phyloP scores from a whole-genome alignment of 2,329 filamentous ascomycete species.

The Leptographium radiaticola region DNA sequence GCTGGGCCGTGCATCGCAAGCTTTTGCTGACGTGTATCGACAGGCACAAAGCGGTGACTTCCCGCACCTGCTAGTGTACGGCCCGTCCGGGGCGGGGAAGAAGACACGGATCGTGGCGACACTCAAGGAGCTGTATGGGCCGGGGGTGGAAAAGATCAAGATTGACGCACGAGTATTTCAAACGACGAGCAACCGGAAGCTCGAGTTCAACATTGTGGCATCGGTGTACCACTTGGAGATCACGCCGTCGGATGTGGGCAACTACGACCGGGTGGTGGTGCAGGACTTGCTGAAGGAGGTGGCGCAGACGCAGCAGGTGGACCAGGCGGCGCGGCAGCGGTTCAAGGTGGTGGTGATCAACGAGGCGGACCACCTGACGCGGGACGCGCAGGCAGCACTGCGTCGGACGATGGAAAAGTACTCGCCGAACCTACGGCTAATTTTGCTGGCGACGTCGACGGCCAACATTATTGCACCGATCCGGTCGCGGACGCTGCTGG shows the following conservation, averaged over 20 bases:
- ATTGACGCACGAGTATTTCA: slow-evolving; percentile 96
- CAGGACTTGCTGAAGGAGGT: slow-evolving; percentile 96
- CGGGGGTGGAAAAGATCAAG: slow-evolving; percentile 99
- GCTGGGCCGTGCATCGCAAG: not conserved
- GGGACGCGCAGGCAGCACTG: slow-evolving; percentile 90
- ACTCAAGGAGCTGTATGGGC: slow-evolving; percentile 85
- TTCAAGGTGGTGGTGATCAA: slow-evolving; percentile 99
- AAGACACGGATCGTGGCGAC: slow-evolving; percentile 96
- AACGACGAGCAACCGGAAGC: slow-evolving; percentile 87
- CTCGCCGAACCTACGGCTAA: slow-evolving; percentile 83
- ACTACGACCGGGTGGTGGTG: slow-evolving; percentile 89
- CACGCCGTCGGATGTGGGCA: slow-evolving; percentile 91
- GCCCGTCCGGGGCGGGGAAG: slow-evolving; percentile 90
- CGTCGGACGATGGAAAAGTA: slow-evolving; percentile 99
- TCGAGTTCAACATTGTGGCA: slow-evolving; percentile 97
- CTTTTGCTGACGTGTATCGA: not conserved
- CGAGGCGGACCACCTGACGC: slow-evolving; percentile 85
- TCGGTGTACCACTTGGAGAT: slow-evolving; percentile 98
- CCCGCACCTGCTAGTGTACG: slow-evolving; percentile 92
- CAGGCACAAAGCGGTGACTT: slow-evolving; percentile 96
- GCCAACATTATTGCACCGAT: slow-evolving; percentile 99
- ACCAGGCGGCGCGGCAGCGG: slow-evolving; percentile 73
- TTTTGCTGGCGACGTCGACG: slow-evolving; percentile 87
- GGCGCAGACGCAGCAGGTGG: slow-evolving; percentile 98
- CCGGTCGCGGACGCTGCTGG: slow-evolving; percentile 76